A percentile compares a stretch with the other conserved stretches of the same genome.
phyloP scores from a whole-genome alignment of 805 yeast genomes.

The Naumovozyma castellii region DNA sequence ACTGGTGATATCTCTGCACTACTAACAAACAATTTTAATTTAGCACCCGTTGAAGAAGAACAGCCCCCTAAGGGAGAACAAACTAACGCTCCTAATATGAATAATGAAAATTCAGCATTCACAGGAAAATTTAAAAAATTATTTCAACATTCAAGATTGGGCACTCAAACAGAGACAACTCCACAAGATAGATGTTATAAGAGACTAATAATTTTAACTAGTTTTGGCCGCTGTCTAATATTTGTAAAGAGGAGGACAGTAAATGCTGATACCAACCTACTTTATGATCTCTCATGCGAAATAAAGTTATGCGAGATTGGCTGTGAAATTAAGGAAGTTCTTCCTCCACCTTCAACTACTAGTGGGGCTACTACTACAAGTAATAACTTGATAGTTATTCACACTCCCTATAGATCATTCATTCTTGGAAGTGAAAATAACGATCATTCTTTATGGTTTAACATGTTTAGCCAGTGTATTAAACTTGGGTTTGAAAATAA shows the following conservation, averaged over 20 bases:
- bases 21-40: not conserved
- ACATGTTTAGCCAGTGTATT: constrained; percentile 41
- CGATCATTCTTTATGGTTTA: constrained; percentile 40
- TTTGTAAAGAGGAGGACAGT: constrained; percentile 36
- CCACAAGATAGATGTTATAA: constrained; percentile 32
- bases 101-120: constrained; percentile 10
- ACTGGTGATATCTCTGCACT: not conserved
- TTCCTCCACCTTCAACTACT: constrained; percentile 31
- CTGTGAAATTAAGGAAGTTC: constrained; percentile 49
- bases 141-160: constrained; percentile 22
- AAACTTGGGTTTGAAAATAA: constrained; percentile 36
- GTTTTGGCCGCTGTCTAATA: constrained; percentile 53
- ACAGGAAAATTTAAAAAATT: constrained; percentile 23
- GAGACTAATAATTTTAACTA: constrained; percentile 49
- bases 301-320: constrained; percentile 45
- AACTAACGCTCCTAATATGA: constrained; percentile 1
- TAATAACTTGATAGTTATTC: constrained; percentile 41
- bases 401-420: constrained; percentile 45
- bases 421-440: constrained; percentile 15
- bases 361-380: constrained; percentile 30
- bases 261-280: constrained; percentile 24
- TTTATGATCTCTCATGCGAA: constrained; percentile 42
- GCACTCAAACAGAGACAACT: constrained; percentile 9
- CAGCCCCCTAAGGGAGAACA: not conserved
- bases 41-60: not conserved